Conservation (phyloP, 306 rosid genomes). For the Fragaria iinumae region DNA sequence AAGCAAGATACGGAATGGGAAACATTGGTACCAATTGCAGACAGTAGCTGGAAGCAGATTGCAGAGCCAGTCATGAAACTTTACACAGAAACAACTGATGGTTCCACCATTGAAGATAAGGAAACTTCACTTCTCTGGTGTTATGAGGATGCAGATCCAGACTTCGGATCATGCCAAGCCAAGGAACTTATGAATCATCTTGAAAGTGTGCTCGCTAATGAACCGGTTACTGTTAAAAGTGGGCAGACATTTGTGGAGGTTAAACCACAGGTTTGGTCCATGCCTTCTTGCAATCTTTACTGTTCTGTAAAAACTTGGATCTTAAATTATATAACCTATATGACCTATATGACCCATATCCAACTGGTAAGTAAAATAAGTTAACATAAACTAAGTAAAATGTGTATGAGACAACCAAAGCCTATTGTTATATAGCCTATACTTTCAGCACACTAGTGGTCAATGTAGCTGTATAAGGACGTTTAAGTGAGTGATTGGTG, state of each 20-base stretch:
- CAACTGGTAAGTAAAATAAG: not conserved
- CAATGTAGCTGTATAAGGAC: not conserved
- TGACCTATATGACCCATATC: not conserved
- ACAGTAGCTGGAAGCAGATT: conserved; percentile 68
- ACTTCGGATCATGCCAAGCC: conserved; percentile 78
- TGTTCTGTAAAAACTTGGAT: not conserved
- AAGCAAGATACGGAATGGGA: conserved; percentile 63
- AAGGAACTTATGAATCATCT: conserved; percentile 83
- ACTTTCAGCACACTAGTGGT: not conserved
- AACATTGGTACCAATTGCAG: conserved; percentile 45
- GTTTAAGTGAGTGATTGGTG: not conserved
- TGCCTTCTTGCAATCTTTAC: not conserved
- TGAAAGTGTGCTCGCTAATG: conserved; percentile 77
- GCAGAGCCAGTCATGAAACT: conserved; percentile 76
- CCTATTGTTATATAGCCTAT: not conserved
- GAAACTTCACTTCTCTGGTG: conserved; percentile 66
- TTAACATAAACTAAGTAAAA: not conserved
- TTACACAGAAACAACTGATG: conserved; percentile 78
- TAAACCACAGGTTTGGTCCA: conserved; percentile 62
- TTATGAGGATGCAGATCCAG: conserved; percentile 76
- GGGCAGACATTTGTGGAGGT: conserved; percentile 65
- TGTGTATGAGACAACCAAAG: not conserved
- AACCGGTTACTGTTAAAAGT: conserved; percentile 72
- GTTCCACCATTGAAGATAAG: conserved; percentile 71
- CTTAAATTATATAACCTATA: not conserved